phyloP scores from a whole-genome alignment of 2,329 filamentous ascomycete species.

The Alternaria solani region DNA sequence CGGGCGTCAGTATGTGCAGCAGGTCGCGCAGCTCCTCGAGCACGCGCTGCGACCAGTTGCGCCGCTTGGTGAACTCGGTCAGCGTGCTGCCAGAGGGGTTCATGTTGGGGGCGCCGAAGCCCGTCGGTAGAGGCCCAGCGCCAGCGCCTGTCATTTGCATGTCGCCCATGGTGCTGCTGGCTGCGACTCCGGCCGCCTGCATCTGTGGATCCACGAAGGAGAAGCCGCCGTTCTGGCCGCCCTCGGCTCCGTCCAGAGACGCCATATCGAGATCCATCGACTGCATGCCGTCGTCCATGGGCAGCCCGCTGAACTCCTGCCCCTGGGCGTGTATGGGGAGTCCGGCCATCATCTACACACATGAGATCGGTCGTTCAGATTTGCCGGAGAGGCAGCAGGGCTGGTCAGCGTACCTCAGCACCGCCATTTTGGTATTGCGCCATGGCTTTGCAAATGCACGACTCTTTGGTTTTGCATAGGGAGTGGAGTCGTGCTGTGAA shows the following conservation, averaged over 20 bases:
- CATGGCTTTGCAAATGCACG: slow-evolving; percentile 33
- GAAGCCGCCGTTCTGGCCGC: slow-evolving; percentile 28
- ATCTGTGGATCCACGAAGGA: slow-evolving; percentile 38
- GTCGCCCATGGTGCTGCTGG: slow-evolving; percentile 39
- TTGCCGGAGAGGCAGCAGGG: slow-evolving; percentile 13
- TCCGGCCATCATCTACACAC: slow-evolving; percentile 40
- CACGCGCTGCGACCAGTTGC: slow-evolving; percentile 87
- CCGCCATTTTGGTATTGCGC: slow-evolving; percentile 48
- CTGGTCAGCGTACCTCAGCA: slow-evolving; percentile 41
- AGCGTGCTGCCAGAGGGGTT: slow-evolving; percentile 62
- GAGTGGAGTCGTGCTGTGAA: slow-evolving; percentile 2
- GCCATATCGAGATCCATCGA: slow-evolving; percentile 56
- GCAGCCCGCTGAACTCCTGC: slow-evolving; percentile 41
- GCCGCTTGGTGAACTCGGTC: slow-evolving; percentile 71
- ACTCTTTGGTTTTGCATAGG: slow-evolving; percentile 2
- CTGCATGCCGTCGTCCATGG: slow-evolving; percentile 56
- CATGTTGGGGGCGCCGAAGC: slow-evolving; percentile 58
- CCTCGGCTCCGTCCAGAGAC: slow-evolving; percentile 36
- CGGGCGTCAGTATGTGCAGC: slow-evolving; percentile 83
- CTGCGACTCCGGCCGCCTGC: slow-evolving; percentile 34
- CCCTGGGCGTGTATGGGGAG: slow-evolving; percentile 38
- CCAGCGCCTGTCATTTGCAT: slow-evolving; percentile 56
- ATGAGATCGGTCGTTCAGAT: slow-evolving; percentile 30
- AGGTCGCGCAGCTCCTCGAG: slow-evolving; percentile 91
- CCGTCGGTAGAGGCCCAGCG: slow-evolving; percentile 64